These are phyloP conservation scores for Kwoniella europaea DNA, from an alignment of 768 basidiomycete species.

Conservation along the genomic window DNA sequence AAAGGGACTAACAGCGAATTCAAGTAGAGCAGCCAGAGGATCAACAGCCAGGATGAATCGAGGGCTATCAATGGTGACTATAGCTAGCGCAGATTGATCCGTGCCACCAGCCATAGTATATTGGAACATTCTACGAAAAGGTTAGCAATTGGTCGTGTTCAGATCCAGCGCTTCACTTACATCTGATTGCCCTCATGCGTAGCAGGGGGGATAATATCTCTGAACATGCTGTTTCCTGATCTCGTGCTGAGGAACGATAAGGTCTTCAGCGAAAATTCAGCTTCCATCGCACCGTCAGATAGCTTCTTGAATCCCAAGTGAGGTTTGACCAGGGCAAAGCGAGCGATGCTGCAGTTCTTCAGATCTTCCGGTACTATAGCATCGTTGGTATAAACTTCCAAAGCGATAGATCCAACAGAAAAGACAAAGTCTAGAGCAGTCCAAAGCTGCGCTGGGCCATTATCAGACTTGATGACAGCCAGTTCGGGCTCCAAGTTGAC, in stretches of 20 bases:
- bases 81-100: slow-evolving; percentile 68
- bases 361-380: slow-evolving; percentile 68
- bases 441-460: slow-evolving; percentile 63
- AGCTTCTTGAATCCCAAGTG: slow-evolving; percentile 78
- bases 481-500: slow-evolving; percentile 60
- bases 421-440: slow-evolving; percentile 75
- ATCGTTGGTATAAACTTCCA: slow-evolving; percentile 79
- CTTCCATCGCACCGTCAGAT: slow-evolving; percentile 81
- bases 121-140: slow-evolving; percentile 69
- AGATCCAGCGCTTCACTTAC: slow-evolving; percentile 31
- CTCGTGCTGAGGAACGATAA: slow-evolving; percentile 89
- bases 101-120: slow-evolving; percentile 75
- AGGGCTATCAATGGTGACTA: slow-evolving; percentile 90
- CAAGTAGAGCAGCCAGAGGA: slow-evolving; percentile 83
- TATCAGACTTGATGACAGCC: slow-evolving; percentile 43
- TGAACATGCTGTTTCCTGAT: slow-evolving; percentile 78
- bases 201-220: slow-evolving; percentile 93
- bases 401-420: slow-evolving; percentile 70
- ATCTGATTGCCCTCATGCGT: slow-evolving; percentile 85
- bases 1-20: slow-evolving; percentile 75
- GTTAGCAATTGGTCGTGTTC: neutral
- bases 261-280: slow-evolving; percentile 84
- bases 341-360: slow-evolving; percentile 78
- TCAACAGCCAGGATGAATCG: slow-evolving; percentile 89
- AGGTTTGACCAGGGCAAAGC: slow-evolving; percentile 80